Base-by-base conservation (phyloP, 306 rosid species). In the Mimosa pudica region DNA sequence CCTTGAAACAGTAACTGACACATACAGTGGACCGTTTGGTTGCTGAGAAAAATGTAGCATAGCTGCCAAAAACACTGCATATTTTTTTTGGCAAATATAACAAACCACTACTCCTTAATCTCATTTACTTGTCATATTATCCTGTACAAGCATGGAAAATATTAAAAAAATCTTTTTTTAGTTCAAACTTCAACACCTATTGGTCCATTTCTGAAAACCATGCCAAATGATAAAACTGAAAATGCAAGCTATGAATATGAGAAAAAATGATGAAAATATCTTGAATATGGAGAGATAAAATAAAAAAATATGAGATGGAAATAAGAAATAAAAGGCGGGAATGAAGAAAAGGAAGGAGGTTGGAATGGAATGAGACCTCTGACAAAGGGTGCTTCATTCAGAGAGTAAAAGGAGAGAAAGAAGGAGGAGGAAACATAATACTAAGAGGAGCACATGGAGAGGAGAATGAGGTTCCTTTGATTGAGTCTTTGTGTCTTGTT, bases 401-500 rank as follows among this genome's bases (percentile, higher is more conserved):
- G 30, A 24, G 83, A 71, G 46, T 79, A 75, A 78, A 83, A 80
- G 73, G 41, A 5, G n/a, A 41, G 30, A 16, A 69, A 33, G n/a
- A 41, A 44, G n/a, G 73, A 33, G 16, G 41, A 36, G 70, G 69
- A 33, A 51, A 42, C 58, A 42, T 57, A 51, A 13, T 57, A 82
- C 14, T 76, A 46, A 74, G 24, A 47, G 77, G 24, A 47, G 79
- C 49, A 8, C 65, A 81, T 36, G 71, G 55, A 69, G 60, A 75
- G 32, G 51, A 72, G 80, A 70, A 76, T 88, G 85, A 76, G 87
- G 74, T 79, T 81, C 81, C 60, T 77, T 73, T 65, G 30, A 24
- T 73, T 65, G 77, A 67, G 71, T 80, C 81, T 62, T 35, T 61
- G 51, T 82, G 91, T 88, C 90, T 71, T 89, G 76, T 78, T 88